Evolutionary conservation across 345 rosid species (phyloP), one percentile per base, ranked within the genome.

Genomic region (Psidium friedrichsthalianum): DNA sequence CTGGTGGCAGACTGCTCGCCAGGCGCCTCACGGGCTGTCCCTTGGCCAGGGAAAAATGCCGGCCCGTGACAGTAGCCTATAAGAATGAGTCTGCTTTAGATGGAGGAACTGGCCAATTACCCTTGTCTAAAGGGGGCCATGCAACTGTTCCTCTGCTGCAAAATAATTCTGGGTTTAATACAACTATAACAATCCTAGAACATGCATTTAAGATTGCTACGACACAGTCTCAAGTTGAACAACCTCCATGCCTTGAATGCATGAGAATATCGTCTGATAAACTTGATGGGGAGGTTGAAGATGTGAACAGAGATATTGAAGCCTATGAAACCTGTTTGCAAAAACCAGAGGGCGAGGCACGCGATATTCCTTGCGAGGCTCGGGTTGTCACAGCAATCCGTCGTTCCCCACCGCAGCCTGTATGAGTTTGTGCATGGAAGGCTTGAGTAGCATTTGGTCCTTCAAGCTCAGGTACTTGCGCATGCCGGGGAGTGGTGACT

Each of bases 191-290:
- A 52, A 90, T 96, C 78, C 92, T 97, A 53, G 92, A 95, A 76
- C 95, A 92, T 82, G 98, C 98, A 74, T 95, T 97, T 86, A 98
- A 97, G 88, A 90, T 96, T 80, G 98, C 98, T 53, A 94, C 95
- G 40, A 89, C 95, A 53, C 98, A 94, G 88, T 93, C 98, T 82
- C 96, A 97, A 96, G 98, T 97, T 89, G 98, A 97, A 89, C 99
- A 97, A 89, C 99, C 99, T 22, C 85, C 95, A 74, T 97, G 99
- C 90, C 91, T 97, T 44, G 99, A 96, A 82, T 97, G 99, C 94
- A 97, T 96, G 99, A 92, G 95, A 87, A 93, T 97, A 51, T 87
- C 96, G 90, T 95, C 98, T 81, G 95, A 93, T 87, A 96, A 96
- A 88, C 98, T 96, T 86, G 96, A 97, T 87, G 93, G 94, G 87